Percentiles rank a stretch among this genome's conserved stretches.
phyloP scores from a whole-genome alignment of 2,329 filamentous ascomycete species.

The Trichoderma asperellum region DNA sequence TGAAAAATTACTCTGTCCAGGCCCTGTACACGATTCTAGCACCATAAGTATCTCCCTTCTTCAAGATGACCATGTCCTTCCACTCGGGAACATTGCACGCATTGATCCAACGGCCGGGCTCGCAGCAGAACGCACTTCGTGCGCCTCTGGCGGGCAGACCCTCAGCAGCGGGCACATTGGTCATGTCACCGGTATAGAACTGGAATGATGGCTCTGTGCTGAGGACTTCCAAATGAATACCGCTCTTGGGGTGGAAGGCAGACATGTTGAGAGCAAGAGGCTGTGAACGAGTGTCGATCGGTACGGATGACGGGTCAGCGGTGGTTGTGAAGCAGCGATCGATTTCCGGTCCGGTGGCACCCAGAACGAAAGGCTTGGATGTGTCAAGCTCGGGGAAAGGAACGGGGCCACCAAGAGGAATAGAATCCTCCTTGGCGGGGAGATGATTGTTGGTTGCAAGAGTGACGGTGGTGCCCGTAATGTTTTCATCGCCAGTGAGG shows the following conservation, averaged over 20 bases:
- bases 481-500: conserved; percentile 56
- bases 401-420: conserved; percentile 71
- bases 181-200: conserved; percentile 90
- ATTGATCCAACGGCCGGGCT: conserved; percentile 90
- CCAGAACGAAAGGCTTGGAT: conserved; percentile 71
- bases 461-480: conserved; percentile 66
- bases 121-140: conserved; percentile 84
- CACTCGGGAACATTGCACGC: conserved; percentile 81
- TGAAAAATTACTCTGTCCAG: conserved; percentile 66
- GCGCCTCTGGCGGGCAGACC: conserved; percentile 65
- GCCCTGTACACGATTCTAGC: conserved; percentile 80
- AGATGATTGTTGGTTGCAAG: conserved; percentile 69
- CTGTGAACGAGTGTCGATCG: conserved; percentile 66
- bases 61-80: conserved; percentile 77
- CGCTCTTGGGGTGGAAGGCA: conserved; percentile 73
- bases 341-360: conserved; percentile 71
- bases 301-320: conserved; percentile 60
- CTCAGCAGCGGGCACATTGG: conserved; percentile 72
- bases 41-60: conserved; percentile 84
- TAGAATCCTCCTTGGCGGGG: conserved; percentile 71
- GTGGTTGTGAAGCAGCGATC: conserved; percentile 91
- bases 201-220: conserved; percentile 97
- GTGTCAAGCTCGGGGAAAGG: conserved; percentile 68
- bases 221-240: conserved; percentile 80
- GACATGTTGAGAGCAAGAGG: conserved; percentile 70